Percentiles rank a stretch among this genome's conserved stretches.
Evolutionary conservation across 2,329 filamentous ascomycete species (phyloP).

Genomic region (Fusarium camptoceras): DNA sequence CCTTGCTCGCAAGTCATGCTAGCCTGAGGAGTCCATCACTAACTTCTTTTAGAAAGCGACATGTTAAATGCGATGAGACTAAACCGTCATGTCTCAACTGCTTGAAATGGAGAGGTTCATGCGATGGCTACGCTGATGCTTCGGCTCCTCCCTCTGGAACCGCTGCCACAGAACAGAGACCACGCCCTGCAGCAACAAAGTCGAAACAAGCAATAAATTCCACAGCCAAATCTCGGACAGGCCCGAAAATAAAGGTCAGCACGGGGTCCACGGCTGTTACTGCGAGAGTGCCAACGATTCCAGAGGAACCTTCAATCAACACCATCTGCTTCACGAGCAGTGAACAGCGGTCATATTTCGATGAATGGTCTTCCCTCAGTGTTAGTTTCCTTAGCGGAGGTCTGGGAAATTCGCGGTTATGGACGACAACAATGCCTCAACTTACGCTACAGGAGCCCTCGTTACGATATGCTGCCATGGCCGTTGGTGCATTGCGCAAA

Average conservation of each 20-base stretch:
- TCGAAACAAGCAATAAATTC: conserved; percentile 10
- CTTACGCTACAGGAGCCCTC: conserved; percentile 54
- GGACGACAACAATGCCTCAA: conserved; percentile 57
- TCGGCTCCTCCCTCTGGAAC: conserved; percentile 17
- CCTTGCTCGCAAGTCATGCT: neutral
- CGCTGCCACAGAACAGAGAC: conserved; percentile 9
- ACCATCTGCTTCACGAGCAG: conserved; percentile 50
- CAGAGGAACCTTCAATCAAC: conserved; percentile 52
- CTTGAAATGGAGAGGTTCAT: conserved; percentile 56
- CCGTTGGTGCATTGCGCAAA: conserved; percentile 55
- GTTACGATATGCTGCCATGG: conserved; percentile 55
- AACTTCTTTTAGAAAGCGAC: conserved; percentile 51
- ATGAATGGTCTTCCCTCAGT: conserved; percentile 54
- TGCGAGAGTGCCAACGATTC: conserved; percentile 47
- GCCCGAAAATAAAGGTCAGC: conserved; percentile 30
- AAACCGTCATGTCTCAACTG: conserved; percentile 57
- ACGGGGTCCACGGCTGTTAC: conserved; percentile 44
- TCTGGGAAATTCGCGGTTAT: conserved; percentile 51
- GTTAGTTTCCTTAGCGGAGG: conserved; percentile 53
- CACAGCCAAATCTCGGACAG: conserved; percentile 15
- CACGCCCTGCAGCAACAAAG: conserved; percentile 19
- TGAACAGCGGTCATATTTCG: conserved; percentile 54
- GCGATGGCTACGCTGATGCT: conserved; percentile 50
- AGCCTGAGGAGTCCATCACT: conserved; percentile 11
- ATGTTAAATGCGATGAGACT: conserved; percentile 58